These are phyloP conservation scores for Barnettozyma pratensis DNA, from an alignment of 805 yeast species.

Conservation along the genomic window DNA sequence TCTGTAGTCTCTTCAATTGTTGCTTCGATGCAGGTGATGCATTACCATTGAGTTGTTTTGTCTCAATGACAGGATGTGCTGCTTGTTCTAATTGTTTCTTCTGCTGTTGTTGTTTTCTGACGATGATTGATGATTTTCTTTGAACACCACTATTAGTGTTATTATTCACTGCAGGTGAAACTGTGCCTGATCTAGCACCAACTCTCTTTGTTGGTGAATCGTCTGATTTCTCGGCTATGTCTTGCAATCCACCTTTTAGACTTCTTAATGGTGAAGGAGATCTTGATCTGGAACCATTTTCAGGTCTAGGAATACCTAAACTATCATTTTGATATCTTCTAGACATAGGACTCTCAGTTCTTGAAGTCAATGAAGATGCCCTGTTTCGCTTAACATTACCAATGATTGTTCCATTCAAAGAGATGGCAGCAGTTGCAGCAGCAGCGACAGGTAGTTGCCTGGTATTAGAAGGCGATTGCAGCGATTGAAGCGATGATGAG, in stretches of 20 bases:
- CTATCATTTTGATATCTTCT: not conserved
- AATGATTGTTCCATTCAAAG: not conserved
- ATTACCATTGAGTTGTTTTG: not conserved
- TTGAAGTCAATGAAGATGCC: constrained; percentile 16
- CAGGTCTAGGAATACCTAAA: not conserved
- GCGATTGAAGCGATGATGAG: constrained; percentile 11
- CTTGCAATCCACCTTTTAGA: not conserved
- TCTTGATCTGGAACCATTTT: constrained; percentile 5
- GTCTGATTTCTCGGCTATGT: not conserved
- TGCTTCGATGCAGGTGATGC: not conserved
- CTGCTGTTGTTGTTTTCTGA: not conserved
- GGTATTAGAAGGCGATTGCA: not conserved
- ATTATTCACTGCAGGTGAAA: too few relatives aligned
- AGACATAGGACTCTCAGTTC: constrained; percentile 5
- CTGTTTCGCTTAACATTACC: constrained; percentile 10
- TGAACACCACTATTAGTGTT: not conserved
- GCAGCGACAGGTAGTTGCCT: constrained; percentile 11
- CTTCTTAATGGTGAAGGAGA: constrained; percentile 17
- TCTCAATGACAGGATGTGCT: not conserved
- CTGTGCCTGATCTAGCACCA: too few relatives aligned
- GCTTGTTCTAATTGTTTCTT: not conserved
- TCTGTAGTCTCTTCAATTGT: not conserved
- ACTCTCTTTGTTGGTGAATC: not conserved
- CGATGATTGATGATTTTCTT: not conserved
- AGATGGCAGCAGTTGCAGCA: constrained; percentile 23